Base-by-base conservation (phyloP, 2,329 filamentous ascomycete genomes). In the Xylaria sp. region DNA sequence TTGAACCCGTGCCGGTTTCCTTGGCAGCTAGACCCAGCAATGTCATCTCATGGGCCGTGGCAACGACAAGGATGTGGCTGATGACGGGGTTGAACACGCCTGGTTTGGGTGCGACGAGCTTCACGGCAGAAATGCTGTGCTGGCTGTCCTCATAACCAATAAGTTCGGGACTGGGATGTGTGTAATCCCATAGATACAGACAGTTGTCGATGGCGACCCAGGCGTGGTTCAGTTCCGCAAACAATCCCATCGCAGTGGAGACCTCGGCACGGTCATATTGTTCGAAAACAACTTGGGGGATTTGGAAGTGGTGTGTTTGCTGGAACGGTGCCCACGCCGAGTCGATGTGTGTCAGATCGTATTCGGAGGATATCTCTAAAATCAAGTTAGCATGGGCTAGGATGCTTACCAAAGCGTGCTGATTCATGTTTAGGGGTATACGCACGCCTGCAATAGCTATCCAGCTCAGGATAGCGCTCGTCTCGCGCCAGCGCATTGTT, bases 181-280 rank as follows among this genome's bases (percentile, higher is more conserved):
- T 97, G 80, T 98, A 99, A 81, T 99, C 95, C 97, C 97, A 99
- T 18, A 99, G 86, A 79, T 98, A 99, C 54, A 99, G 86, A 71
- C 93, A 93, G 82, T 97, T 98, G 83, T 99, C 96, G 78, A 99
- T 96, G 28, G 93, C 90, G 64, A 97, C 92, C 92, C 94, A 99
- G 36, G 95, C 96, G 81, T 98, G 94, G 77, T 95, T 94, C 77
- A 99, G 87, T 81, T 97, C 93, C 20, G 96, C 93, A 80, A 99
- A 98, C 41, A 99, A 85, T 10, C 97, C 97, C 92, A 99, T 97
- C 77, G 90, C 89, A n/a, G 94, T 97, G 68, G 92, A 91, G 28
- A 98, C 90, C 78, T 97, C 91, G 67, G 93, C 92, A 61, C 89
- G 86, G 75, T 99, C 97, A 80, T 97, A 95, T 78, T 97, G 94